Percentiles rank a stretch among this genome's conserved stretches.
Conservation (phyloP, 1,284 basidiomycete genomes). For the Rhodotorula glutinis region DNA sequence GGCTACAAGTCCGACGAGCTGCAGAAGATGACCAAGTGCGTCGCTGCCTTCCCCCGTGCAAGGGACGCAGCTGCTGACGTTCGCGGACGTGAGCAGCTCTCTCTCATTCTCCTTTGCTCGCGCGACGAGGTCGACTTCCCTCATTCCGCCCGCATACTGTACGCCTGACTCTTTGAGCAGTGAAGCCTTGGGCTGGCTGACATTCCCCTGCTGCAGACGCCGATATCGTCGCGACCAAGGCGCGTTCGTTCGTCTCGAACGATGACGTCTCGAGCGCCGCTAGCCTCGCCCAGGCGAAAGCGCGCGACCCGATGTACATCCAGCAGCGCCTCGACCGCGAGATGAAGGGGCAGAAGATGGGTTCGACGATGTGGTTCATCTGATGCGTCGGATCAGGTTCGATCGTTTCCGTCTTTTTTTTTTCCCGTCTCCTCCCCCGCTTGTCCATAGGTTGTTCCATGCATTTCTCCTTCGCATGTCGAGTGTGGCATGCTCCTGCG, state of each 20-base stretch:
- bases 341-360: not conserved
- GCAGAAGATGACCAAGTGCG: slow-evolving; percentile 28
- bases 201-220: slow-evolving; percentile 39
- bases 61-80: too few relatives aligned
- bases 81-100: slow-evolving; percentile 40
- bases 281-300: not conserved
- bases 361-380: slow-evolving; percentile 11
- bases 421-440: too few relatives aligned
- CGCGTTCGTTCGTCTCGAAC: slow-evolving; percentile 48
- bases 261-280: slow-evolving; percentile 41
- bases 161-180: not conserved
- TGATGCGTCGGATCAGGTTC: too few relatives aligned
- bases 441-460: too few relatives aligned
- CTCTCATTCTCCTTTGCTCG: slow-evolving; percentile 51
- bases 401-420: not conserved
- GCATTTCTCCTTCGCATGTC: too few relatives aligned
- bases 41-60: not conserved
- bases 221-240: slow-evolving; percentile 51
- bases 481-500: too few relatives aligned
- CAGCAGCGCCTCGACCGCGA: slow-evolving; percentile 26
- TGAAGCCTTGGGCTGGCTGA: not conserved
- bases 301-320: slow-evolving; percentile 14
- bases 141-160: slow-evolving; percentile 50
- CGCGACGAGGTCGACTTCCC: slow-evolving; percentile 50
- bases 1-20: slow-evolving; percentile 47